Conservation (phyloP, 2,329 filamentous ascomycete genomes). For the Teratosphaeria epicoccoides region DNA sequence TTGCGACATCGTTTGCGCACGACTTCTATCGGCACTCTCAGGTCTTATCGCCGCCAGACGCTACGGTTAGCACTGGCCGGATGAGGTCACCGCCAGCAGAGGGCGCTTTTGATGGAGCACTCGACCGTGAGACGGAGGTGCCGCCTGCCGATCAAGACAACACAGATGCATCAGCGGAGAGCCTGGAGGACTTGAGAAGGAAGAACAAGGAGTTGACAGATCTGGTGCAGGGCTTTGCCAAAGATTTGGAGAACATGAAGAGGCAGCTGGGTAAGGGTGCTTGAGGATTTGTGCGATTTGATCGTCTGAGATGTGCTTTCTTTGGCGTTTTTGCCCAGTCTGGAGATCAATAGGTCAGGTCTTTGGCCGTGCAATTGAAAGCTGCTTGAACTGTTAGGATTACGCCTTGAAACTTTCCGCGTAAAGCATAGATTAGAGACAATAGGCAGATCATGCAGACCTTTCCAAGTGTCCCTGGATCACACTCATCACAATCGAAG, state of each 20-base stretch:
- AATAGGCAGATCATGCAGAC: not conserved
- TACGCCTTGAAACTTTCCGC: not conserved
- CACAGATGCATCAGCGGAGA: not conserved
- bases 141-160: not conserved
- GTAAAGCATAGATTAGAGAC: not conserved
- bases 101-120: not conserved
- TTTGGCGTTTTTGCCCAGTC: not conserved
- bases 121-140: not conserved
- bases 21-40: constrained; percentile 13
- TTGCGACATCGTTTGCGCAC: constrained; percentile 13
- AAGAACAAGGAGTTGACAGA: constrained; percentile 6
- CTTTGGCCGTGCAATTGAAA: not conserved
- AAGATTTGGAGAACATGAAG: constrained; percentile 8
- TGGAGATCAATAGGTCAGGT: not conserved
- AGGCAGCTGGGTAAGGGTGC: not conserved
- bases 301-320: not conserved
- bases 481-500: too few species aligned
- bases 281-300: not conserved
- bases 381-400: not conserved
- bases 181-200: constrained; percentile 4
- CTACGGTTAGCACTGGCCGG: not conserved
- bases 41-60: not conserved
- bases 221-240: constrained; percentile 7
- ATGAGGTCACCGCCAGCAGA: not conserved
- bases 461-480: too few species aligned